Evolutionary conservation across 805 yeast species (phyloP), one percentile per base, ranked within the genome.

Genomic region (Gaillardinia entomophila): DNA sequence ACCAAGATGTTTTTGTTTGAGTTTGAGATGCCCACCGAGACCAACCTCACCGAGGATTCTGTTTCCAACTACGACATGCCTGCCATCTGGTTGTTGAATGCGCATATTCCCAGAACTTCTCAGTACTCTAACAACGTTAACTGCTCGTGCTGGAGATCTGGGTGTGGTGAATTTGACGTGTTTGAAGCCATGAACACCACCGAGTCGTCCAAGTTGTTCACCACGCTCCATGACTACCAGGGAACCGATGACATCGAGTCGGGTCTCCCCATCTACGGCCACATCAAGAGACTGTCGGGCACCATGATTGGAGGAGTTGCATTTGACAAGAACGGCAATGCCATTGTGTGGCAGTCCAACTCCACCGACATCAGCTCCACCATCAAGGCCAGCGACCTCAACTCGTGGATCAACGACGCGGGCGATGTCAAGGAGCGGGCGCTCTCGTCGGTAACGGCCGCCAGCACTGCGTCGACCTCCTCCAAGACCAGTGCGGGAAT

Each of bases 91-190:
- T 62, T 82, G 38, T 62, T 82, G 48, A 81, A 82, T 43, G 81
- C 85, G 19, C 71, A 76, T 43, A 79, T 82, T 37, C 82, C 87
- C 42, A 71, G 89, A 65, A 81, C 88, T 13, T 62, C 88, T 3
- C 88, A 82, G 56, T 82, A 80, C 51, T 77, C 80, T 30, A 39
- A 59, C 4, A 75, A 75, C 42, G 60, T 62, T 24, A 76, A 75
- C 50, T 82, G 88, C 55, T 79, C 87, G 5, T 78, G 87, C 48
- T 82, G 89, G 89, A 64, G 72, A 28, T 69, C 81, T 18, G 90
- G 89, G 8, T 79, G 88, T 57, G 88, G 89, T 53, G 88, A 82
- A 56, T 79, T 76, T 45, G 90, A 82, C 57, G 72, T 80, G 43
- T 82, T 82, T 51, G 90, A 82, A 60, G 78, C 77, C 26, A 71